Evolutionary conservation across 2,329 filamentous ascomycete genomes (phyloP).

Genomic region (Emmonsia crescens): DNA sequence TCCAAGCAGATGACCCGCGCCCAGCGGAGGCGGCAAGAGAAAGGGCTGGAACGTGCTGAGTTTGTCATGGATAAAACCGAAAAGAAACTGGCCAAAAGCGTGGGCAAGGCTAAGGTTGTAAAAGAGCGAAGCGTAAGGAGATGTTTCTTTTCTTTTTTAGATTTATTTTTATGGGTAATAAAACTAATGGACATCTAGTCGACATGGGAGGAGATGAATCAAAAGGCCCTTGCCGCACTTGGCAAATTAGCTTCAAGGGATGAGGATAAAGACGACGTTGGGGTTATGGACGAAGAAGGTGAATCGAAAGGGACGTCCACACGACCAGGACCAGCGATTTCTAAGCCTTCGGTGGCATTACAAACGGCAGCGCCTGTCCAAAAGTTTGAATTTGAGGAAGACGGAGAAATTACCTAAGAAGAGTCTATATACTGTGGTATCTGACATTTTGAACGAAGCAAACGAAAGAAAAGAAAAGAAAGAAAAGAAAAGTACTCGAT

Average conservation of each 20-base stretch:
- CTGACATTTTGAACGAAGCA: background rate
- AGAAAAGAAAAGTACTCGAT: conserved; percentile 6
- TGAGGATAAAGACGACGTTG: conserved; percentile 5
- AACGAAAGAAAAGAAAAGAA: background rate
- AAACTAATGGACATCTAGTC: conserved; percentile 9
- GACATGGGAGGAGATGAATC: conserved; percentile 14
- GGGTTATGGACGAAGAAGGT: conserved; percentile 9
- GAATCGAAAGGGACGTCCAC: conserved; percentile 3
- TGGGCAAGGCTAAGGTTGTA: conserved; percentile 38
- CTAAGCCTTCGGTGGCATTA: background rate
- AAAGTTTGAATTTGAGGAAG: conserved; percentile 24
- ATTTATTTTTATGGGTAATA: background rate
- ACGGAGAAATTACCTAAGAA: conserved; percentile 34
- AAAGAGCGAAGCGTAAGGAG: conserved; percentile 35
- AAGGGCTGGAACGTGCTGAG: conserved; percentile 46
- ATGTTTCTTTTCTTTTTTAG: background rate
- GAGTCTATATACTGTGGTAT: conserved; percentile 1
- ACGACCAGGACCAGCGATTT: background rate
- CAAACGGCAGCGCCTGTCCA: conserved; percentile 13
- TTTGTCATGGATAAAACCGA: conserved; percentile 44
- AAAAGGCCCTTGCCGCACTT: conserved; percentile 3
- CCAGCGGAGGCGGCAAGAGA: conserved; percentile 44
- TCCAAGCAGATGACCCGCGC: conserved; percentile 41
- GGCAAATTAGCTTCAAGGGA: conserved; percentile 2
- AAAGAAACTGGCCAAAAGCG: conserved; percentile 45